phyloP scores from a whole-genome alignment of 352 stramenopile genomes.

The Globisporangium paddicum region DNA sequence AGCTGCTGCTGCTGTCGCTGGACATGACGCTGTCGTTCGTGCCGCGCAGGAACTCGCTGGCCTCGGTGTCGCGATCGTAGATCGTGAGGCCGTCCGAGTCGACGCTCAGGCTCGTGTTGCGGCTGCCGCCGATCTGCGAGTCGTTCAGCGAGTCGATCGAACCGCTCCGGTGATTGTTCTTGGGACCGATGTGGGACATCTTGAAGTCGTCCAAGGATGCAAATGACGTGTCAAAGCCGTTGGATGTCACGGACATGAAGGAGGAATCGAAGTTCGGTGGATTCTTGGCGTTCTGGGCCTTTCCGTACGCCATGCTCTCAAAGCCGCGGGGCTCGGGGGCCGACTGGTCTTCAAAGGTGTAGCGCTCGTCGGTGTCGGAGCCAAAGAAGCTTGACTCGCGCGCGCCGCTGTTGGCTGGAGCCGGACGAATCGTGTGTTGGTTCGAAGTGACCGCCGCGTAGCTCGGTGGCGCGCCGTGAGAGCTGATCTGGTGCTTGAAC shows the following conservation, averaged over 20 bases:
- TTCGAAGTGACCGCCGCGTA: neutral
- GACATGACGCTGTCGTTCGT: conserved; percentile 23
- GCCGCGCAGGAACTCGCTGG: conserved; percentile 29
- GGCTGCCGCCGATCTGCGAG: neutral
- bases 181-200: neutral
- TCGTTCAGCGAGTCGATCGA: neutral
- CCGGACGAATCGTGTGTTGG: neutral
- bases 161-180: neutral
- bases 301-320: conserved; percentile 6
- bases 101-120: conserved; percentile 22
- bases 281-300: neutral
- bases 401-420: neutral
- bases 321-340: neutral
- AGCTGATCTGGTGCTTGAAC: neutral
- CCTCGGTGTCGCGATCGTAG: conserved; percentile 25
- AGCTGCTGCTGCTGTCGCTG: conserved; percentile 22
- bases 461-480: neutral
- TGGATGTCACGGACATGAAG: neutral
- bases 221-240: neutral
- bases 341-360: conserved; percentile 10
- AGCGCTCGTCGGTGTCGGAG: conserved; percentile 9
- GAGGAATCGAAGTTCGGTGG: conserved; percentile 4
- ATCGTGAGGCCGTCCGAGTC: conserved; percentile 23
- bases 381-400: conserved; percentile 16
- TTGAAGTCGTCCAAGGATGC: conserved; percentile 7